These are phyloP conservation scores for Microthlaspi erraticum DNA, from an alignment of 345 rosid species.

Conservation along the genomic window DNA sequence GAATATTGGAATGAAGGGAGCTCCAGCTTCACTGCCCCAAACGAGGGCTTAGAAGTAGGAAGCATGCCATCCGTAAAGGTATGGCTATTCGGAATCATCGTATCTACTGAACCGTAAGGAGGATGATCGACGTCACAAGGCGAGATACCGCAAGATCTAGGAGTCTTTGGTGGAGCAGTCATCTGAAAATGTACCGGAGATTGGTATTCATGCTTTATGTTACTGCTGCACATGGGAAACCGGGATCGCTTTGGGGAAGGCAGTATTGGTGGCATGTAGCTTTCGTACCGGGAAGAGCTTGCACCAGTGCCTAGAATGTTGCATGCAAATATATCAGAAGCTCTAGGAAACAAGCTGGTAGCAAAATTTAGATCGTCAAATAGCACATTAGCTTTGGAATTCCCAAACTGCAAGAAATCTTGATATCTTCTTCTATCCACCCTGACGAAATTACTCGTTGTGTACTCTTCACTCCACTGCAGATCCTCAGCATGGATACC, in stretches of 20 bases:
- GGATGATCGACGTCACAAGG: slow-evolving; percentile 65
- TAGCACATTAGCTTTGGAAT: slow-evolving; percentile 64
- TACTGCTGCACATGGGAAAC: slow-evolving; percentile 51
- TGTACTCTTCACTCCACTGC: slow-evolving; percentile 62
- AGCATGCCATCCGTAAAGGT: slow-evolving; percentile 80
- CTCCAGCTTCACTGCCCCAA: slow-evolving; percentile 97
- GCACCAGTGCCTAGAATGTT: slow-evolving; percentile 66
- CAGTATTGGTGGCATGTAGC: slow-evolving; percentile 57
- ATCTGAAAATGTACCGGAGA: slow-evolving; percentile 58
- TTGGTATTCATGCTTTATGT: slow-evolving; percentile 56
- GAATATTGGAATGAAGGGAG: slow-evolving; percentile 99
- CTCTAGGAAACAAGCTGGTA: slow-evolving; percentile 55
- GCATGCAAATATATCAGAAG: slow-evolving; percentile 62
- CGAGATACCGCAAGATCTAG: slow-evolving; percentile 53
- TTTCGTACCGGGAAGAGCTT: slow-evolving; percentile 61
- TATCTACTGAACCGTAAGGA: slow-evolving; percentile 53
- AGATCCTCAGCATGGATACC: slow-evolving; percentile 65
- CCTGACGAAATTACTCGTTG: slow-evolving; percentile 43
- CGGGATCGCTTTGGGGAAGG: slow-evolving; percentile 63
- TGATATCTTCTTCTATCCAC: slow-evolving; percentile 58
- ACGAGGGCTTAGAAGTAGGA: slow-evolving; percentile 81
- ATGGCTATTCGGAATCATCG: slow-evolving; percentile 70
- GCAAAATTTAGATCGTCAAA: slow-evolving; percentile 71
- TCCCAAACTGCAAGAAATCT: slow-evolving; percentile 60
- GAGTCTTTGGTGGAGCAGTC: slow-evolving; percentile 50